These are phyloP conservation scores for Talaromyces pinophilus DNA, from an alignment of 2,329 filamentous ascomycete genomes.

Conservation along the genomic window DNA sequence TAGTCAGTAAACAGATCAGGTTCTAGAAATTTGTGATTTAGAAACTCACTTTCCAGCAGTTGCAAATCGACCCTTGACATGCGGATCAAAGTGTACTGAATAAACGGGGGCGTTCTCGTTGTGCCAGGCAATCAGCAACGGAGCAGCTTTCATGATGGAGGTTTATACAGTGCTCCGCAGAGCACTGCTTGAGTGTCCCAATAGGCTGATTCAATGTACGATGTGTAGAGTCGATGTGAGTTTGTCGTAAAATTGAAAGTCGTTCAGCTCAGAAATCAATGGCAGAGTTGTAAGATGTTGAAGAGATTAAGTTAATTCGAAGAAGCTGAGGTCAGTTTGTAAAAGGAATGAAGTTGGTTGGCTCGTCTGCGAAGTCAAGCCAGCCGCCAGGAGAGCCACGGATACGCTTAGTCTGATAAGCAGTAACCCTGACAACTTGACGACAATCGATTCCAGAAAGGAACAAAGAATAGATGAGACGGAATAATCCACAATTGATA, in stretches of 20 bases:
- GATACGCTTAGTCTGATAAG: background rate
- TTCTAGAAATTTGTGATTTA: background rate
- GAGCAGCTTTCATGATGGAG: slow-evolving; percentile 83
- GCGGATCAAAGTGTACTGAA: slow-evolving; percentile 92
- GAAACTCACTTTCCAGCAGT: slow-evolving; percentile 72
- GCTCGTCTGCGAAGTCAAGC: slow-evolving; percentile 1
- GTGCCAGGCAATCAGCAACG: slow-evolving; percentile 98
- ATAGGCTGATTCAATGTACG: background rate
- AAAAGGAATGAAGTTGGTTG: slow-evolving; percentile 3
- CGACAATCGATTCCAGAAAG: background rate
- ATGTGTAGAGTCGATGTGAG: background rate
- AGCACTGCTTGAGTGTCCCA: slow-evolving; percentile 21
- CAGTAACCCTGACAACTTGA: background rate
- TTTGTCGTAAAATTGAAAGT: background rate
- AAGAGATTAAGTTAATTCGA: background rate
- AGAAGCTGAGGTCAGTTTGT: background rate
- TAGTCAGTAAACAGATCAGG: slow-evolving; percentile 24
- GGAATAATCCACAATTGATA: slow-evolving; percentile 1
- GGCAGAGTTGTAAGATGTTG: background rate
- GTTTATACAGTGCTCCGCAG: slow-evolving; percentile 29
- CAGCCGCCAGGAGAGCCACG: slow-evolving; percentile 9
- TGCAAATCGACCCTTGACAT: slow-evolving; percentile 86
- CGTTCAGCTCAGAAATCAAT: background rate
- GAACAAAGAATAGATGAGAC: background rate
- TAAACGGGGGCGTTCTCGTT: slow-evolving; percentile 96